Evolutionary conservation across 2,329 filamentous ascomycete genomes (phyloP), one percentile per base, ranked within the genome.

Genomic region (Arthrobotrys sphaeroides): DNA sequence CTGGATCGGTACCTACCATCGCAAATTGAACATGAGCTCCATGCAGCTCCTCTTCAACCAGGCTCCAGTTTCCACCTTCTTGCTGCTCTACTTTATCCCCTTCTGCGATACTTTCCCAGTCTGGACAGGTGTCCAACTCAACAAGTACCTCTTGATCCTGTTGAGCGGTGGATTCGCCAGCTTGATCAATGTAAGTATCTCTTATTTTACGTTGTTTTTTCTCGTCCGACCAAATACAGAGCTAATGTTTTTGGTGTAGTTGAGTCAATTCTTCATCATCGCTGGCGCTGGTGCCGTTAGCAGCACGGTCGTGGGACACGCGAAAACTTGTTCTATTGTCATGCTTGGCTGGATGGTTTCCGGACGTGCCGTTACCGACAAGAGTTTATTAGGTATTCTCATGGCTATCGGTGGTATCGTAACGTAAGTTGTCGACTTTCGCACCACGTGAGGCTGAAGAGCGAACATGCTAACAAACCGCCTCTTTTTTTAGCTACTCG

Each of bases 31-130:
- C 75, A 88, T 90, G 83, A 87, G 86, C 77, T 90, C 88, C 82
- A 89, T 90, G 86, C 90, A 91, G 83, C 83, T 91, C 31, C 84
- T 91, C 9, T 88, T 88, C 82, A 90, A 90, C 81, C 89, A 91
- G 81, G 88, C 89, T 1, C 88, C 89, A 1, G 83, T 90, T 1
- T 87, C 88, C 20, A 86, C 87, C 1, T 84, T 89, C 73, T 81
- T 90, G 77, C 84, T 91, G 61, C 84, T 90, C 26, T 90, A 90
- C 78, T 85, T 87, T 36, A 89, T 90, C 74, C 89, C 89, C 0
- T 90, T 90, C 79, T 83, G 88, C 18, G 90, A 91, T 78, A 86
- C 84, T 13, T 87, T 90, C 79, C 88, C 89, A 1, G 83, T 84
- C 9, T 88, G 87, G 85, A 82, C 80, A 10, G 83, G 85, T 28